These are phyloP conservation scores for Candida ascalaphidarum DNA, from an alignment of 805 yeast genomes.

Conservation along the genomic window DNA sequence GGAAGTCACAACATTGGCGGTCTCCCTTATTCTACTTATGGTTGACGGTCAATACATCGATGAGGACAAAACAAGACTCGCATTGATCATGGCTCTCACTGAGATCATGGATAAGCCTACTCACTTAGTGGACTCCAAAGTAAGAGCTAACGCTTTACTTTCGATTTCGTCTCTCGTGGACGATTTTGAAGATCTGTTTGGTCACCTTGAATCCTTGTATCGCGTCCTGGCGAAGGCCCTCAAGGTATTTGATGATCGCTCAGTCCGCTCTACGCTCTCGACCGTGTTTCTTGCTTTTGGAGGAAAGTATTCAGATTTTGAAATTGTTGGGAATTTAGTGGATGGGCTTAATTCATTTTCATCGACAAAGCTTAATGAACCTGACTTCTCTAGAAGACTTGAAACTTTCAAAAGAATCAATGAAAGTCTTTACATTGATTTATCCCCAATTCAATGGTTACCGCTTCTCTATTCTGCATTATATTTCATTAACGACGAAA, in stretches of 20 bases:
- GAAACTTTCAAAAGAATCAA: constrained; percentile 58
- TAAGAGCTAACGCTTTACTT: constrained; percentile 48
- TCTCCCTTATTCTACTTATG: constrained; percentile 42
- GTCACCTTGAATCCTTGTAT: constrained; percentile 42
- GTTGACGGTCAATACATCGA: constrained; percentile 52
- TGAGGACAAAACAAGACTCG: constrained; percentile 42
- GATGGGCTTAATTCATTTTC: constrained; percentile 66
- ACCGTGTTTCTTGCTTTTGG: constrained; percentile 55
- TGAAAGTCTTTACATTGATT: constrained; percentile 37
- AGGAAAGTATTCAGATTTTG: constrained; percentile 30
- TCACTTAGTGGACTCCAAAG: constrained; percentile 39
- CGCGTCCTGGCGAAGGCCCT: constrained; percentile 49
- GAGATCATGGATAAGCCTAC: constrained; percentile 53
- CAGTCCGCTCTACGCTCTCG: constrained; percentile 57
- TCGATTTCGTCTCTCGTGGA: constrained; percentile 49
- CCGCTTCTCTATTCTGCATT: constrained; percentile 67
- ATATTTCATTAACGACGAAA: constrained; percentile 65
- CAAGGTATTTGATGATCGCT: constrained; percentile 46
- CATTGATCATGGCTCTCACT: constrained; percentile 50
- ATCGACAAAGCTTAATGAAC: constrained; percentile 51
- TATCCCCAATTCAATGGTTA: constrained; percentile 60
- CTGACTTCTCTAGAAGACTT: constrained; percentile 72
- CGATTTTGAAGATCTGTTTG: constrained; percentile 44
- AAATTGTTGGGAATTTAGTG: constrained; percentile 42
- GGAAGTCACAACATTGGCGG: constrained; percentile 44